phyloP scores from a whole-genome alignment of 2,329 filamentous ascomycete genomes.

The Ascosphaera apis region DNA sequence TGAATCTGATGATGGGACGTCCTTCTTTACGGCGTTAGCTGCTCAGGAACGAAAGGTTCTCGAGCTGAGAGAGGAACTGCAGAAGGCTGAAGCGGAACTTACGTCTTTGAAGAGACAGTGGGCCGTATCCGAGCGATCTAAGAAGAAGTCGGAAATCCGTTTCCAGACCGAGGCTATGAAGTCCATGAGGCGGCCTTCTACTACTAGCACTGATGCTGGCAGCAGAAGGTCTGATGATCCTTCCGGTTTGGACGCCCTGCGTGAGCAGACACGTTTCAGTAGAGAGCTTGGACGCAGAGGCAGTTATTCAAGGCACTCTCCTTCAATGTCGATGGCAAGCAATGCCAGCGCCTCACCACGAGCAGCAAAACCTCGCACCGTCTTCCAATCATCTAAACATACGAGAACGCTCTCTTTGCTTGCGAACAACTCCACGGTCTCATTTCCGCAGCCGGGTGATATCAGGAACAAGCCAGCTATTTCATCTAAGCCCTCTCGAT shows the following conservation, averaged over 20 bases:
- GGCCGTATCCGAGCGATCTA: conserved; percentile 51
- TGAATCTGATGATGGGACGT: conserved; percentile 29
- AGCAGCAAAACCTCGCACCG: conserved; percentile 28
- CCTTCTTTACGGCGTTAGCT: conserved; percentile 73
- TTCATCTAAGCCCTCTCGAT: conserved; percentile 16
- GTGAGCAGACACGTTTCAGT: conserved; percentile 16
- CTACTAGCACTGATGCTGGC: conserved; percentile 5
- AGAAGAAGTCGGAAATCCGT: conserved; percentile 46
- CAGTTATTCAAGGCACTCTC: conserved; percentile 34
- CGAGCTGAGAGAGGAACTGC: conserved; percentile 76
- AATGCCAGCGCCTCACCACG: conserved; percentile 10
- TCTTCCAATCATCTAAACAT: conserved; percentile 42
- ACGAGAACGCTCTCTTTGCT: conserved; percentile 55
- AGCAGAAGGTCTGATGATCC: conserved; percentile 2
- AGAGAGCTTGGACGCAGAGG: conserved; percentile 52
- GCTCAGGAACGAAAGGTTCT: conserved; percentile 77
- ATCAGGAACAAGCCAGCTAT: conserved; percentile 5
- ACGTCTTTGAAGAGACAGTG: conserved; percentile 61
- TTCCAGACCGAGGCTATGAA: conserved; percentile 36
- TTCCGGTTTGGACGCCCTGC: conserved; percentile 7
- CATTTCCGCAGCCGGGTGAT: conserved; percentile 5
- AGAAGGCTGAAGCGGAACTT: conserved; percentile 57
- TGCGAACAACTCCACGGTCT: conserved; percentile 23
- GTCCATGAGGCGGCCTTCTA: conserved; percentile 23
- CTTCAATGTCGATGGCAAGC: conserved; percentile 20